Evolutionary conservation across 768 basidiomycete species (phyloP).

Genomic region (Phaffia australis): DNA sequence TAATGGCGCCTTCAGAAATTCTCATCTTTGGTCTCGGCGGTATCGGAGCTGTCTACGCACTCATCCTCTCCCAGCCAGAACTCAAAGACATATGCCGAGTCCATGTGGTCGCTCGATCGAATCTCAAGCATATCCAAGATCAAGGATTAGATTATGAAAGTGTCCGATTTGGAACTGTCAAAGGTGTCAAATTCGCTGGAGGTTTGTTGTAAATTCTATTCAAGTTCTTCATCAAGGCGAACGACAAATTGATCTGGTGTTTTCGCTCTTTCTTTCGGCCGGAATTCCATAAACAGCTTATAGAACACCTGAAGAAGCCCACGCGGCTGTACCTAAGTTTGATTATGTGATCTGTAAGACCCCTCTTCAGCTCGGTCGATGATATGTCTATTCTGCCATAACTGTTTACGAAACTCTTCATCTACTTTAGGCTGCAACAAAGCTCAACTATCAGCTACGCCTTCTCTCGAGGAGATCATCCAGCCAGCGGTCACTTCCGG

Average conservation of each 20-base stretch:
- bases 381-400: neutral
- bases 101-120: slow-evolving; percentile 22
- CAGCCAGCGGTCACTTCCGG: slow-evolving; percentile 21
- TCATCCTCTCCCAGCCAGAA: slow-evolving; percentile 9
- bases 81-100: slow-evolving; percentile 3
- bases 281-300: slow-evolving; percentile 2
- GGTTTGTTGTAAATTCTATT: neutral
- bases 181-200: slow-evolving; percentile 21
- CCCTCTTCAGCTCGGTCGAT: neutral
- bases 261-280: neutral
- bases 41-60: slow-evolving; percentile 22
- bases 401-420: neutral
- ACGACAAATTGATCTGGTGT: neutral
- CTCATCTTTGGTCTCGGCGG: slow-evolving; percentile 19
- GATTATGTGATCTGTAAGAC: slow-evolving; percentile 24
- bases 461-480: slow-evolving; percentile 21
- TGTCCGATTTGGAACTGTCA: slow-evolving; percentile 9
- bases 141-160: slow-evolving; percentile 19
- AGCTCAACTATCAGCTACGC: slow-evolving; percentile 12
- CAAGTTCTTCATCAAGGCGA: neutral
- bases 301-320: slow-evolving; percentile 15
- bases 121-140: slow-evolving; percentile 12
- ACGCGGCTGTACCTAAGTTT: slow-evolving; percentile 17
- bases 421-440: slow-evolving; percentile 22
- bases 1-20: neutral